Conservation (phyloP, 2,329 filamentous ascomycete species). For the Nemania abortiva region DNA sequence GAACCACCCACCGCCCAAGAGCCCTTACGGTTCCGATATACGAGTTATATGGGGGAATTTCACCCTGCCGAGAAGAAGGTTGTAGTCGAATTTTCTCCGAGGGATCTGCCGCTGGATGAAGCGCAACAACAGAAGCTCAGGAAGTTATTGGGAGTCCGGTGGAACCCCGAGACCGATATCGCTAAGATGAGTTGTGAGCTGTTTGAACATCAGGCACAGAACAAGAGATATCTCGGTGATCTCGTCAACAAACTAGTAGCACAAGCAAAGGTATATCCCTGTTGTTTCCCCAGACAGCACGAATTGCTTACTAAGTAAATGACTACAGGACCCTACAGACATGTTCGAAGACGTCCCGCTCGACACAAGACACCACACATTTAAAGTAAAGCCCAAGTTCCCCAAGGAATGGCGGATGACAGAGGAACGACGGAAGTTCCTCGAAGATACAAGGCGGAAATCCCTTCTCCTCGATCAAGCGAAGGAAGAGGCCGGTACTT, state of each 20-base stretch:
- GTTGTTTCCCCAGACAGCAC: conserved; percentile 25
- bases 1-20: conserved; percentile 73
- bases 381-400: conserved; percentile 76
- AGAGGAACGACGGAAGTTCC: conserved; percentile 71
- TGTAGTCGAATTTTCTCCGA: conserved; percentile 86
- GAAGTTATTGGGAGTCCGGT: conserved; percentile 87
- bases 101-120: conserved; percentile 76
- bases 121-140: conserved; percentile 82
- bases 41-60: conserved; percentile 92
- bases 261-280: conserved; percentile 70
- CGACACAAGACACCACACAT: conserved; percentile 85
- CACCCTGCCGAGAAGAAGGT: conserved; percentile 95
- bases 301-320: conserved; percentile 29
- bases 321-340: conserved; percentile 73
- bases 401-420: conserved; percentile 88
- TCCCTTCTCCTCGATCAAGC: conserved; percentile 65
- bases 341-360: conserved; percentile 90
- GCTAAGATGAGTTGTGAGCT: conserved; percentile 93
- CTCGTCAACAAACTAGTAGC: conserved; percentile 78
- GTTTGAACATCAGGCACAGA: conserved; percentile 90
- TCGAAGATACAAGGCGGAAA: conserved; percentile 71
- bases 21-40: conserved; percentile 94
- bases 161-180: conserved; percentile 84
- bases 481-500: conserved; percentile 63
- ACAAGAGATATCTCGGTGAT: conserved; percentile 93